These are phyloP conservation scores for Claviceps cyperi DNA, from an alignment of 2,329 filamentous ascomycete genomes.

Conservation along the genomic window DNA sequence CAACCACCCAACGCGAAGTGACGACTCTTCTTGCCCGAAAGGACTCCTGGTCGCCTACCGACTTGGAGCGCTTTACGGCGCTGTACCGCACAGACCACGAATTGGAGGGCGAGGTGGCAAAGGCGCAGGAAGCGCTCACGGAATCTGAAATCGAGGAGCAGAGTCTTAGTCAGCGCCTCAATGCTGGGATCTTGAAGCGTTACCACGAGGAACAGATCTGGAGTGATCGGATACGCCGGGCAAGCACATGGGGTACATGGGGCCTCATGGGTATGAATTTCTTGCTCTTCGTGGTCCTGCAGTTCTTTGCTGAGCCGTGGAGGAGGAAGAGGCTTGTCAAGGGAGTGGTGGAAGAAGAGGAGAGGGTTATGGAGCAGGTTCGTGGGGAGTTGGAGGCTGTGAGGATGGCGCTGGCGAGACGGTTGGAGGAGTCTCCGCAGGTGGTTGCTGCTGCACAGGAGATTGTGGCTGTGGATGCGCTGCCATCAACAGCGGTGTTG, in stretches of 20 bases:
- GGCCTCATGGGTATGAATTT: conserved; percentile 96
- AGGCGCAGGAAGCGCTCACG: conserved; percentile 56
- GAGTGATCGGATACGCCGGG: conserved; percentile 91
- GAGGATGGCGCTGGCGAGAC: conserved; percentile 16
- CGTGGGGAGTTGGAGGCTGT: conserved; percentile 25
- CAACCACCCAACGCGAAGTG: conserved; percentile 87
- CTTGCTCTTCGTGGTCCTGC: conserved; percentile 68
- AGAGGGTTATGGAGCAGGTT: conserved; percentile 38
- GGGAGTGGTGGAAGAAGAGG: conserved; percentile 69
- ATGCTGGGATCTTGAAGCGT: conserved; percentile 69
- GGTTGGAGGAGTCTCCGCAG: conserved; percentile 9
- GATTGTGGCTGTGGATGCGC: neutral
- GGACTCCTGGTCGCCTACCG: conserved; percentile 72
- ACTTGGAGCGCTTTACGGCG: conserved; percentile 87
- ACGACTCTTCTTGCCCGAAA: conserved; percentile 88
- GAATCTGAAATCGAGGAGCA: conserved; percentile 69
- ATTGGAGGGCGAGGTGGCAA: conserved; percentile 71
- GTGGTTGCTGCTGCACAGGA: conserved; percentile 3
- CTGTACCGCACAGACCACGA: conserved; percentile 87
- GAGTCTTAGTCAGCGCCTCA: conserved; percentile 59
- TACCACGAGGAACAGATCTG: conserved; percentile 99
- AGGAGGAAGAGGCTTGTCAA: conserved; percentile 64
- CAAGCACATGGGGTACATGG: conserved; percentile 97
- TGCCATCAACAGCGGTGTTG: neutral
- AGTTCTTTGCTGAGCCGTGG: conserved; percentile 90